These are phyloP conservation scores for Calonectria pauciramosa DNA, from an alignment of 2,329 filamentous ascomycete genomes.

Conservation along the genomic window DNA sequence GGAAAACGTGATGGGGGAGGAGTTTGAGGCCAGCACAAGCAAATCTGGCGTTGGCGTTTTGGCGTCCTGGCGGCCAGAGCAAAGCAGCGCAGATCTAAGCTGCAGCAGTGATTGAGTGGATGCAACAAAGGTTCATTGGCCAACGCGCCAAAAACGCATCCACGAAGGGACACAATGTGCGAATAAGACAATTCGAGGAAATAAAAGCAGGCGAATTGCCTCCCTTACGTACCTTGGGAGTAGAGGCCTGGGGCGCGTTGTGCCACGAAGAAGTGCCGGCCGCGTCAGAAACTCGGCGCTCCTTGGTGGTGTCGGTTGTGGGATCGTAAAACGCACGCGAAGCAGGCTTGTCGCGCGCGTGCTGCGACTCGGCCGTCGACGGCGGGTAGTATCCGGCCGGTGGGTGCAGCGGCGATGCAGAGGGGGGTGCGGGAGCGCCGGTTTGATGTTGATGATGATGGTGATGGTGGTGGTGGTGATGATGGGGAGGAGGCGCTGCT, in stretches of 20 bases:
- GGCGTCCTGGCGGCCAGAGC: slow-evolving; percentile 22
- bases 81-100: slow-evolving; percentile 2
- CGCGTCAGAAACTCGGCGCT: slow-evolving; percentile 60
- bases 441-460: slow-evolving; percentile 44
- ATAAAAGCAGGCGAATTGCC: slow-evolving; percentile 47
- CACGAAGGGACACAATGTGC: slow-evolving; percentile 16
- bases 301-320: slow-evolving; percentile 63
- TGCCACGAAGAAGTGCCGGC: slow-evolving; percentile 56
- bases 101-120: slow-evolving; percentile 3
- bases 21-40: slow-evolving; percentile 32
- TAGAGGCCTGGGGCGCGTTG: slow-evolving; percentile 57
- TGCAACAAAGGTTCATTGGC: slow-evolving; percentile 15
- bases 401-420: slow-evolving; percentile 60
- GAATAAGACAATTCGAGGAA: slow-evolving; percentile 21
- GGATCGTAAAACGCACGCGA: slow-evolving; percentile 68
- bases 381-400: slow-evolving; percentile 57
- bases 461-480: slow-evolving; percentile 37
- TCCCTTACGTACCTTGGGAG: slow-evolving; percentile 63
- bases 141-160: slow-evolving; percentile 18
- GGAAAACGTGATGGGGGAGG: slow-evolving; percentile 25
- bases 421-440: slow-evolving; percentile 44
- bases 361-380: slow-evolving; percentile 49
- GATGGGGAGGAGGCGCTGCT: slow-evolving; percentile 33
- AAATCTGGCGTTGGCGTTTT: slow-evolving; percentile 34
- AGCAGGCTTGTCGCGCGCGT: slow-evolving; percentile 55